Evolutionary conservation across 139 green algal genomes (phyloP), one percentile per base, ranked within the genome.

Genomic region (Dunaliella sp.): DNA sequence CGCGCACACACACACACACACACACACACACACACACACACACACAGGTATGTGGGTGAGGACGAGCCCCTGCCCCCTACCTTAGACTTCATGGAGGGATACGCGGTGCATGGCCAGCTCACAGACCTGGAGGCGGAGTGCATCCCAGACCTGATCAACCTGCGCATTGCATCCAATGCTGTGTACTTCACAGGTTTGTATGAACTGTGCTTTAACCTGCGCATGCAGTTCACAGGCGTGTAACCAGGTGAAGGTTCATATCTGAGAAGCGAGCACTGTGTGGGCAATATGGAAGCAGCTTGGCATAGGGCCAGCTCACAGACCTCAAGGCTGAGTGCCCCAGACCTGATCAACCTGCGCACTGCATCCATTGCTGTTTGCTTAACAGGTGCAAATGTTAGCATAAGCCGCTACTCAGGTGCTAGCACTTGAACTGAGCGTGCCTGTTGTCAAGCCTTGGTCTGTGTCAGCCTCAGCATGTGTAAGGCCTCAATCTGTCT

Each of bases 311-410:
- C 30, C 34, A 90, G 85, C 88, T 93, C 26, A 90, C 35, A 1
- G 65, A 75, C 1, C 30, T 31, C 0, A 89, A 93, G 88, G 87
- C 91, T 30, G 91, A 88, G 36, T 80, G 88, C 48, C 2, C 91
- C 91, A 1, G 91, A 93, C 37, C 83, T 90, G 0, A 90, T 93
- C 84, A 93, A 93, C 86, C 84, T 93, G 30, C 65, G 80, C 22
- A 93, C 92, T 84, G 91, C 93, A 85, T 90, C 85, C 72, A 94
- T 93, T 78, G 89, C 86, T 1, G 86, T 91, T 1, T 91, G 88
- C 78, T 91, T 91, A 78, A 91, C 88, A 7, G 22, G 48, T 65
- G n/a, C n/a, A n/a, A n/a, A n/a, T n/a, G n/a, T n/a, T n/a, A n/a
- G n/a, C n/a, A n/a, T n/a, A n/a, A n/a, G n/a, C n/a, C n/a, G n/a